Evolutionary conservation across 1,284 basidiomycete species (phyloP).

Genomic region (Ustilago trichophora): DNA sequence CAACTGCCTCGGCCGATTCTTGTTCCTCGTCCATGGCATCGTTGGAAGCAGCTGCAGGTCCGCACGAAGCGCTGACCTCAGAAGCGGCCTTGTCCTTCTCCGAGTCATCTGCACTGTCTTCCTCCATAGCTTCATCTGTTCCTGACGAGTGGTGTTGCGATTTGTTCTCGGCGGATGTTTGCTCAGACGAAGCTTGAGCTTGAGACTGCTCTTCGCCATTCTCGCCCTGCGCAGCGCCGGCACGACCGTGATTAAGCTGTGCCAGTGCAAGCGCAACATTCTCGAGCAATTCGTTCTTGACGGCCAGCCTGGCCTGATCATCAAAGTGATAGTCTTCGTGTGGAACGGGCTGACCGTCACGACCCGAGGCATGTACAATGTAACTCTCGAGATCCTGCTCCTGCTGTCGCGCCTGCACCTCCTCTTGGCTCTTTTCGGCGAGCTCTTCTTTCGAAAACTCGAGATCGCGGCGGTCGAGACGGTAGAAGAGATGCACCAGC

Average conservation of each 20-base stretch:
- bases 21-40: slow-evolving; percentile 35
- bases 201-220: neutral
- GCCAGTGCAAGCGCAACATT: slow-evolving; percentile 63
- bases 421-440: slow-evolving; percentile 15
- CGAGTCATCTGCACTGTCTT: slow-evolving; percentile 16
- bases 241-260: slow-evolving; percentile 29
- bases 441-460: slow-evolving; percentile 39
- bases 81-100: neutral
- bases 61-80: neutral
- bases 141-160: no score
- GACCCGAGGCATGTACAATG: slow-evolving; percentile 55
- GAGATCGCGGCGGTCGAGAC: slow-evolving; percentile 59
- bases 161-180: no score
- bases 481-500: slow-evolving; percentile 79
- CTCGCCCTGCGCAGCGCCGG: slow-evolving; percentile 9
- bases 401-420: slow-evolving; percentile 16
- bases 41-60: neutral
- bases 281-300: slow-evolving; percentile 60
- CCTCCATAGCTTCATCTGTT: slow-evolving; percentile 40
- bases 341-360: slow-evolving; percentile 59
- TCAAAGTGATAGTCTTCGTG: slow-evolving; percentile 60
- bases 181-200: no score
- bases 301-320: slow-evolving; percentile 33
- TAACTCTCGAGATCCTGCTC: slow-evolving; percentile 40
- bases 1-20: slow-evolving; percentile 3